These are phyloP conservation scores for Brassica rapa DNA, from an alignment of 345 rosid species.

Conservation along the genomic window DNA sequence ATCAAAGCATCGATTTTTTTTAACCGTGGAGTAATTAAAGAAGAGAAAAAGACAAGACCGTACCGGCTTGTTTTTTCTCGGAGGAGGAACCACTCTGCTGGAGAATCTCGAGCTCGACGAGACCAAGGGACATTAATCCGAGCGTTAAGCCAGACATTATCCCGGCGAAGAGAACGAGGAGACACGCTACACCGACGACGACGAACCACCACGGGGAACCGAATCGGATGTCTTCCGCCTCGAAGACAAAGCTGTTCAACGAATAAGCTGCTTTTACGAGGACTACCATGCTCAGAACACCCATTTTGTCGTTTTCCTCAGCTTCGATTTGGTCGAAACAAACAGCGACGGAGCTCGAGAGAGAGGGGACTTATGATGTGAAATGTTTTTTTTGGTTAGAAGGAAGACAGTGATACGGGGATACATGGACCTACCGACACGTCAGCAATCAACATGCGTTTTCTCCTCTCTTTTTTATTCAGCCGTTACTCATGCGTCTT, in stretches of 20 bases:
- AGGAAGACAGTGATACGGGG: conserved; percentile 35
- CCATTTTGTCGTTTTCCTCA: conserved; percentile 31
- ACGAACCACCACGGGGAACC: conserved; percentile 62
- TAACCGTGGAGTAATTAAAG: not conserved
- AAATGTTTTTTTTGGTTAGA: not conserved
- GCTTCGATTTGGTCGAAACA: conserved; percentile 38
- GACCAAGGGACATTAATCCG: conserved; percentile 73
- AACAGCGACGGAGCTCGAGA: conserved; percentile 20
- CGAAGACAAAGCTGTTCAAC: conserved; percentile 46
- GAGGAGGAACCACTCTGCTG: conserved; percentile 59
- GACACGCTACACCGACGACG: conserved; percentile 63
- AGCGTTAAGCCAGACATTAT: conserved; percentile 80
- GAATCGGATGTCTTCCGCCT: conserved; percentile 59
- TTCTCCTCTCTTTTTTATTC: not conserved
- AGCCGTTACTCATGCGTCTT: not conserved
- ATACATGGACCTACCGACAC: conserved; percentile 40
- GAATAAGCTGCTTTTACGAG: conserved; percentile 39
- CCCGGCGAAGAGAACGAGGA: conserved; percentile 74
- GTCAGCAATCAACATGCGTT: conserved; percentile 42
- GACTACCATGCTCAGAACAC: conserved; percentile 38
- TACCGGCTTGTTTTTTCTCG: conserved; percentile 67
- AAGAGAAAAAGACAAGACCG: not conserved
- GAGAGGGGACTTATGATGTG: conserved; percentile 11
- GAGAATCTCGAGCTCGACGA: conserved; percentile 73
- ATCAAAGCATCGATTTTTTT: not conserved